Base-by-base conservation (phyloP, 306 rosid genomes). In the Vicia villosa region DNA sequence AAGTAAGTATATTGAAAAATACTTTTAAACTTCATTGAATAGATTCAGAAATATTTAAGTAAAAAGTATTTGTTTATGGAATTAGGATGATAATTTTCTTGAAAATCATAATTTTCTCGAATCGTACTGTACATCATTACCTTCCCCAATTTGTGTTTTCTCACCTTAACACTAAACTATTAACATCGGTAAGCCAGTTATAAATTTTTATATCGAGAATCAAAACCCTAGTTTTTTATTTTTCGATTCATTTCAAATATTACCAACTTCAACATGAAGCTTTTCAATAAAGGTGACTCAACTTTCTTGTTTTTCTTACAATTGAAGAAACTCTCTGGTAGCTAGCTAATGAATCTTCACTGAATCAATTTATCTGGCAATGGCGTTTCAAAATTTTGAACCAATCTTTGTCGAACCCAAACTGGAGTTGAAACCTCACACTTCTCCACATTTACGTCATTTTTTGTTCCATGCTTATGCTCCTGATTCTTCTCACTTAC, bases 381-480 rank as follows among this genome's bases (percentile, higher is more conserved):
- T 86, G 96, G 91, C 76, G 70, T 79, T 92, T 75, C 85, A 70
- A 72, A 73, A 56, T 41, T 82, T 92, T 61, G 84, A 84, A 40
- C 88, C 95, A 9, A 82, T 86, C 30, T 92, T 92, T 69, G 74
- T 83, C 24, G 81, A 86, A 74, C 88, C 88, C 22, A 85, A 54
- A 75, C 82, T 86, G 50, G 96, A 85, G 56, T 69, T 74, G 73
- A 17, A 56, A 5, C 41, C 74, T 59, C 74, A 70, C n/a, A 73
- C 51, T 47, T 77, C 79, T 28, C 55, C 5, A 26, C 52, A 79
- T 42, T 45, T 52, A 69, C 73, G 45, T 58, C 83, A 75, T 20
- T 86, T 86, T 84, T 38, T 88, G 86, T 73, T 86, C 63, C 88
- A n/a, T n/a, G n/a, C n/a, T n/a, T n/a, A n/a, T n/a, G n/a, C n/a